These are phyloP conservation scores for Phyllosticta capitalensis DNA, from an alignment of 2,329 filamentous ascomycete genomes.

Conservation along the genomic window DNA sequence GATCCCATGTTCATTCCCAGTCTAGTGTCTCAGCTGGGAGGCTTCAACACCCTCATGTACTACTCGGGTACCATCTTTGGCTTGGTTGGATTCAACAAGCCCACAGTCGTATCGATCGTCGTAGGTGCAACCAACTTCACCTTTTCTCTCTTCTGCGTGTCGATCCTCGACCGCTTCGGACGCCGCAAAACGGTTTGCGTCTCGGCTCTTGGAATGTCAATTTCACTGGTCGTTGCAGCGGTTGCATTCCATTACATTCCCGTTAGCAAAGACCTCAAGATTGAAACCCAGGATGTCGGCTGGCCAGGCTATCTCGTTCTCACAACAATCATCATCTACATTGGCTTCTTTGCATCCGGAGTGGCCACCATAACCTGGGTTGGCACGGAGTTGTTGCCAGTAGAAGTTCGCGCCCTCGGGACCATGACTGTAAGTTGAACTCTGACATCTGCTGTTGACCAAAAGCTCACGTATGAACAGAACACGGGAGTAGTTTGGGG, in stretches of 20 bases:
- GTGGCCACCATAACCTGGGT: constrained; percentile 30
- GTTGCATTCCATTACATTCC: constrained; percentile 43
- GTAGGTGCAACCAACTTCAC: constrained; percentile 77
- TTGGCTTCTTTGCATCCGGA: constrained; percentile 25
- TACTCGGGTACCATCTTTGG: constrained; percentile 37
- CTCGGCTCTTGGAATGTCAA: constrained; percentile 51
- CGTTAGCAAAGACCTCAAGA: constrained; percentile 27
- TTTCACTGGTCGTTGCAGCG: constrained; percentile 62
- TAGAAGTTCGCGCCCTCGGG: constrained; percentile 29
- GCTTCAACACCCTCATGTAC: constrained; percentile 78
- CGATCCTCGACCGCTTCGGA: constrained; percentile 70
- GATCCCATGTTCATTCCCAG: constrained; percentile 52
- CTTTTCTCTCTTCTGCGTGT: constrained; percentile 66
- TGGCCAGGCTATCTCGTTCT: constrained; percentile 28
- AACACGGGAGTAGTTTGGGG: constrained; percentile 23
- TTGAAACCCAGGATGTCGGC: constrained; percentile 21
- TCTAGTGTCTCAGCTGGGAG: constrained; percentile 37
- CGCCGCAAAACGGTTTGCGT: constrained; percentile 57
- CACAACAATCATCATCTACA: constrained; percentile 28
- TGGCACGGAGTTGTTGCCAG: constrained; percentile 27
- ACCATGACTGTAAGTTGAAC: constrained; percentile 26
- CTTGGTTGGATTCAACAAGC: constrained; percentile 66
- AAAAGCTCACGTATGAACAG: not conserved
- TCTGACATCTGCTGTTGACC: no score
- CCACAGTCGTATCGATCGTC: constrained; percentile 68